Percentiles rank a stretch among this genome's conserved stretches.
phyloP scores from a whole-genome alignment of 345 rosid genomes.

The Melaleuca quinquenervia region DNA sequence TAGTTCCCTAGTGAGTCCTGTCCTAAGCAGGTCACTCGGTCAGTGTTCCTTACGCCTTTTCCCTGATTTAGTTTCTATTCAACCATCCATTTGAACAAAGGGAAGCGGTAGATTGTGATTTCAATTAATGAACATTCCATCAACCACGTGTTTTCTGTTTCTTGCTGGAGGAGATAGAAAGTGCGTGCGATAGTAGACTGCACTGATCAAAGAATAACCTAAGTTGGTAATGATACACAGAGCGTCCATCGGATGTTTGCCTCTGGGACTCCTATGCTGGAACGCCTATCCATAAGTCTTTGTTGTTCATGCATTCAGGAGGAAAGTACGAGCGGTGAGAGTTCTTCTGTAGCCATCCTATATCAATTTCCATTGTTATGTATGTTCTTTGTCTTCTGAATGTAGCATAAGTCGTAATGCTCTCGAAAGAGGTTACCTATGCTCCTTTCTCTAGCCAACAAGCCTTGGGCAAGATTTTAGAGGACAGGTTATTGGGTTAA shows the following conservation, averaged over 20 bases:
- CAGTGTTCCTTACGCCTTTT: not conserved
- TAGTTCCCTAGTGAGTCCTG: not conserved
- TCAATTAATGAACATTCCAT: not conserved
- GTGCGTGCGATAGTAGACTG: constrained; percentile 36
- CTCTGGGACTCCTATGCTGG: not conserved
- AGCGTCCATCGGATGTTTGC: not conserved
- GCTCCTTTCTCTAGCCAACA: not conserved
- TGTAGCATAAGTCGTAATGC: not conserved
- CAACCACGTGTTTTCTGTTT: not conserved
- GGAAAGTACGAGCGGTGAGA: not conserved
- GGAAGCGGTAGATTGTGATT: not conserved
- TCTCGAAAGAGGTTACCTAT: not conserved
- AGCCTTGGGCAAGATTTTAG: not conserved
- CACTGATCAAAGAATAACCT: constrained; percentile 50
- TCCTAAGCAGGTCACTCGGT: not conserved
- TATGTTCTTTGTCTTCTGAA: not conserved
- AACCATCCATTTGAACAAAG: not conserved
- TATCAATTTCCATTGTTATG: not conserved
- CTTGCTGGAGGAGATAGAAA: constrained; percentile 73
- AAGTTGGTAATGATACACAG: constrained; percentile 31
- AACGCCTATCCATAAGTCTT: not conserved
- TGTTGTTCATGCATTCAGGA: not conserved
- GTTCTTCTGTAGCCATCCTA: not conserved
- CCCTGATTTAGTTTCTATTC: not conserved
- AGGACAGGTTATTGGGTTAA: not conserved